Conservation (phyloP, 345 rosid species). For the Eucalyptus microcorys region DNA sequence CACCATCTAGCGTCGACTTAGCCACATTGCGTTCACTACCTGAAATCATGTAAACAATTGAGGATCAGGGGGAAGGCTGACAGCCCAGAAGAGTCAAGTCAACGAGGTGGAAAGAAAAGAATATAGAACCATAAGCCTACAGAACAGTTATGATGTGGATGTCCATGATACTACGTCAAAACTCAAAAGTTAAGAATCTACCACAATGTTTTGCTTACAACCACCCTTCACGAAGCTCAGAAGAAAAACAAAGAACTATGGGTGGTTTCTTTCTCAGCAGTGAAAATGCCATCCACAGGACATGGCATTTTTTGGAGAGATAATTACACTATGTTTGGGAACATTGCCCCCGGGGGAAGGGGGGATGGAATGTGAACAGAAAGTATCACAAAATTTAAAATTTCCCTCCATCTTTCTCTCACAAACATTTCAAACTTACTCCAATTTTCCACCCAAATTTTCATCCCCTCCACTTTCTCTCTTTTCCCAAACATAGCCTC, state of each 20-base stretch:
- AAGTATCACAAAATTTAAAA: neutral
- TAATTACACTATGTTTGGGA: neutral
- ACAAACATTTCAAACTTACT: neutral
- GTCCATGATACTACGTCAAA: neutral
- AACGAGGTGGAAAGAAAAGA: neutral
- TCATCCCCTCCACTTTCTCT: neutral
- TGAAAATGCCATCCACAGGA: neutral
- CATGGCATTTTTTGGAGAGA: neutral
- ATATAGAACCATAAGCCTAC: neutral
- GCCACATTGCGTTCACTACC: conserved; percentile 75
- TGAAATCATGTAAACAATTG: conserved; percentile 3
- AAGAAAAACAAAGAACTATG: neutral
- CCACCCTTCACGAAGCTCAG: neutral
- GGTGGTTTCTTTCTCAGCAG: neutral
- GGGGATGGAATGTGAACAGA: neutral
- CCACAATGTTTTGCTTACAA: neutral
- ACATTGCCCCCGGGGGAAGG: neutral
- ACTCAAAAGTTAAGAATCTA: neutral
- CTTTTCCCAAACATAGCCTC: neutral
- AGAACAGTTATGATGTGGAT: neutral
- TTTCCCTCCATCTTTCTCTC: neutral
- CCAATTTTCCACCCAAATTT: neutral
- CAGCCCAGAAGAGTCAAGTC: neutral
- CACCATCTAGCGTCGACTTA: conserved; percentile 71
- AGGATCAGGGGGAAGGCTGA: neutral